A percentile compares a stretch with the other conserved stretches of the same genome.
These are phyloP conservation scores for Neonectria sp. DNA, from an alignment of 2,329 filamentous ascomycete species.

Conservation along the genomic window DNA sequence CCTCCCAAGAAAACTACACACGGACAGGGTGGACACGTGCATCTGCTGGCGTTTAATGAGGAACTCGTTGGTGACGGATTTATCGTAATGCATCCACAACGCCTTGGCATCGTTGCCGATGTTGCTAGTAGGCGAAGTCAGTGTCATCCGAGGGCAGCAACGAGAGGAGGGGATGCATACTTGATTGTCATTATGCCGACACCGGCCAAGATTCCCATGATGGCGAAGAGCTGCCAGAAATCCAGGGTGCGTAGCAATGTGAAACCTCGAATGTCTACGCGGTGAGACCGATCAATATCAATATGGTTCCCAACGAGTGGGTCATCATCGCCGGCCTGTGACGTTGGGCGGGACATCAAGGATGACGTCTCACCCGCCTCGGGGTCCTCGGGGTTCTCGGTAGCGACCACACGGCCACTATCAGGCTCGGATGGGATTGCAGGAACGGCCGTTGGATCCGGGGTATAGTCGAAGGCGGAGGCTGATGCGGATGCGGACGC, in stretches of 20 bases:
- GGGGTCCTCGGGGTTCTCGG: conserved; percentile 50
- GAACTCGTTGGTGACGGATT: conserved; percentile 78
- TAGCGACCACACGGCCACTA: conserved; percentile 45
- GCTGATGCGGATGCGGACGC: conserved; percentile 30
- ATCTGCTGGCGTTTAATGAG: conserved; percentile 87
- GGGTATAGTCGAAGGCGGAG: conserved; percentile 21
- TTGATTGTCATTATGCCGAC: conserved; percentile 99
- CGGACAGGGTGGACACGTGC: conserved; percentile 94
- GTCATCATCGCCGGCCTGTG: conserved; percentile 62
- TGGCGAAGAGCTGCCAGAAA: conserved; percentile 92
- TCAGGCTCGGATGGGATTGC: conserved; percentile 47
- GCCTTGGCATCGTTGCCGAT: conserved; percentile 93
- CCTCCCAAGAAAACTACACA: conserved; percentile 88
- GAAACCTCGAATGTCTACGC: conserved; percentile 92
- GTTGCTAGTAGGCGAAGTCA: conserved; percentile 73
- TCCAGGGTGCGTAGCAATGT: conserved; percentile 79
- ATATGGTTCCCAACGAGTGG: conserved; percentile 70
- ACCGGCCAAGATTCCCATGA: conserved; percentile 92
- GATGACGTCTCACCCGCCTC: conserved; percentile 84
- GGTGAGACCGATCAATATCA: conserved; percentile 82
- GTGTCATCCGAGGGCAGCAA: conserved; percentile 15
- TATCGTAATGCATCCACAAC: conserved; percentile 89
- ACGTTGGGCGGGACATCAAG: conserved; percentile 77
- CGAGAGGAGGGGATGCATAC: conserved; percentile 65
- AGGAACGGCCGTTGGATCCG: conserved; percentile 41